Evolutionary conservation across 441 rosid species (phyloP).

Genomic region (Dalechampia spathulata): DNA sequence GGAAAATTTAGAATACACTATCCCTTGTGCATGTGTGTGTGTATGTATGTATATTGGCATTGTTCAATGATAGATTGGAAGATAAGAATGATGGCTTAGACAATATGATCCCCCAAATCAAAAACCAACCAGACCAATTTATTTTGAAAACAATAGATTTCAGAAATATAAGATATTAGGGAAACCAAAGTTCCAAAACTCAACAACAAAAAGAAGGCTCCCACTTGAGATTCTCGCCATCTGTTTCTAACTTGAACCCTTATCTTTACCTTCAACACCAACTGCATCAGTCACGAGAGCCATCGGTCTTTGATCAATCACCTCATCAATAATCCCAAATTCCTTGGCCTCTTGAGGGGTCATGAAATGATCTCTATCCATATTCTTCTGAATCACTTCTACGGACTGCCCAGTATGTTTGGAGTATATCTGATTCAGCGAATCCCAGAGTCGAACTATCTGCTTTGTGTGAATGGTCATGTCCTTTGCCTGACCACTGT

Average conservation of each 20-base stretch:
- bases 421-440: conserved; percentile 59
- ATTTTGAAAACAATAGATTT: not conserved
- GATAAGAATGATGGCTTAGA: not conserved
- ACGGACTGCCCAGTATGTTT: conserved; percentile 77
- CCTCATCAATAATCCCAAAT: conserved; percentile 93
- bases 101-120: not conserved
- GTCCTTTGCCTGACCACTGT: conserved; percentile 94
- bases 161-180: not conserved
- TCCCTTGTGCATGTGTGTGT: too few relatives aligned
- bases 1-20: too few relatives aligned
- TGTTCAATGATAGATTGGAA: too few relatives aligned
- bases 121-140: not conserved
- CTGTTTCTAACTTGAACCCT: conserved; percentile 41
- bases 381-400: conserved; percentile 70
- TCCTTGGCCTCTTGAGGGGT: conserved; percentile 87
- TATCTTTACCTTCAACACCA: conserved; percentile 52
- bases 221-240: conserved; percentile 25
- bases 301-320: conserved; percentile 79
- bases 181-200: conserved; percentile 6
- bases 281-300: conserved; percentile 76
- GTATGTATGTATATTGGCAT: too few relatives aligned
- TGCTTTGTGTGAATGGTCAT: conserved; percentile 88
- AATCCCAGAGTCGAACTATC: conserved; percentile 89
- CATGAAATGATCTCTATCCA: conserved; percentile 98
- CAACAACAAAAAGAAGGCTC: conserved; percentile 13